Evolutionary conservation across 75 land plant species (phyloP).

Genomic region (Sequoiadendron giganteum): DNA sequence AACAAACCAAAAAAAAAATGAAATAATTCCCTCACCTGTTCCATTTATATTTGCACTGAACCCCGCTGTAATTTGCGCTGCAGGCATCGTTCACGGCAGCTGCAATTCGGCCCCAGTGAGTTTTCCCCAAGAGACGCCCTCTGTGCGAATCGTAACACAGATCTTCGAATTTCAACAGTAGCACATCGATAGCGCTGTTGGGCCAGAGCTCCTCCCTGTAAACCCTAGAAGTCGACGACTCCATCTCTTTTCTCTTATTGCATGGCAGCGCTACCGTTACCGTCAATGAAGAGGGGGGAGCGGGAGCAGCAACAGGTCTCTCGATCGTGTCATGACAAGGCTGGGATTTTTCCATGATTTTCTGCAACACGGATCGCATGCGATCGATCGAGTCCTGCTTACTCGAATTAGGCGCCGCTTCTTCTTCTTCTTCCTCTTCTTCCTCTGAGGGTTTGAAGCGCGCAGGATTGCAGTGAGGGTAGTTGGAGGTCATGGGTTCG

Average conservation of each 20-base stretch:
- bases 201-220: conserved; percentile 11
- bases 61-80: background rate
- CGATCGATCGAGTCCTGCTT: background rate
- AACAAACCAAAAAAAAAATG: background rate
- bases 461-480: background rate
- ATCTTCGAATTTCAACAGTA: conserved; percentile 1
- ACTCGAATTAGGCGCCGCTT: background rate
- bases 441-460: background rate
- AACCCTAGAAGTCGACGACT: background rate
- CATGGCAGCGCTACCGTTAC: background rate
- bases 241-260: conserved; percentile 4
- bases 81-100: background rate
- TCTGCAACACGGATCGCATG: conserved; percentile 1
- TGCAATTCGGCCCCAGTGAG: conserved; percentile 5
- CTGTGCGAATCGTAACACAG: background rate
- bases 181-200: background rate
- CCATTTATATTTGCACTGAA: conserved; percentile 8
- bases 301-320: background rate
- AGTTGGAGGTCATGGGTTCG: background rate
- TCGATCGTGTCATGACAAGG: background rate
- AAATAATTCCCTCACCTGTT: background rate
- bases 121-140: conserved; percentile 3
- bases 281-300: too few species aligned
- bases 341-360: background rate
- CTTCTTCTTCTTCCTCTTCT: background rate